Evolutionary conservation across 2,329 filamentous ascomycete genomes (phyloP), one percentile per base, ranked within the genome.

Genomic region (Calcarisporium arbuscula): DNA sequence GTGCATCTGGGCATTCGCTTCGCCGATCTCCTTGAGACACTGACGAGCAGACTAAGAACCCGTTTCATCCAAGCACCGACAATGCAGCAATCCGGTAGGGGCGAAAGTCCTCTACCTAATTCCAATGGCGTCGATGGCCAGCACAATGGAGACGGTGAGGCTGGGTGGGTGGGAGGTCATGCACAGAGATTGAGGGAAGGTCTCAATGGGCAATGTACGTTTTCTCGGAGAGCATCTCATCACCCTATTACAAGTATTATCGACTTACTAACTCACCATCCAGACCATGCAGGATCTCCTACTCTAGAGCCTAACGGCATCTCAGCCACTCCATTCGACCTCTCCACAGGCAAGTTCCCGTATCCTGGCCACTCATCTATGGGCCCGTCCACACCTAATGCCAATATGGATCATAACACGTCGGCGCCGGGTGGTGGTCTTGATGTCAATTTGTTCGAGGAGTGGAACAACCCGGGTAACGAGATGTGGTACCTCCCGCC

Each of bases 1-100:
- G 84, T 90, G 7, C 85, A 92, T 54, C 70, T 92, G 5, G 85
- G 82, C n/a, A 87, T 84, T 39, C 76, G 85, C 7, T 92, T 92
- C 48, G 84, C 85, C 14, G 84, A 89, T 49, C 72, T 90, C 30
- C 74, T 90, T n/a, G 80, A 88, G 49, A 85, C 81, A 2, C 63
- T 92, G 26, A 88, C 83, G 0, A 80, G 80, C 40, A 73, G 84
- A 17, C 69, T 90, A 42, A 75, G 84, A 35, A 79, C 80, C 46
- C 74, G 83, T 6, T 86, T 92, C 48, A 87, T 77, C 54, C 84
- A 69, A 60, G 81, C 62, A 43, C 73, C 76, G 6, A 66, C 65
- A 40, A 58, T 58, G 30, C 58, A 62, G 32, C 48, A 52, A 16
- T 62, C 63, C 11, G 58, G 53, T 12, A 63, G 62, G 30, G 62